A percentile compares a stretch with the other conserved stretches of the same genome.
These are phyloP conservation scores for Aegilops umbellulata DNA, from an alignment of 176 grass and related monocot genomes.

Conservation along the genomic window DNA sequence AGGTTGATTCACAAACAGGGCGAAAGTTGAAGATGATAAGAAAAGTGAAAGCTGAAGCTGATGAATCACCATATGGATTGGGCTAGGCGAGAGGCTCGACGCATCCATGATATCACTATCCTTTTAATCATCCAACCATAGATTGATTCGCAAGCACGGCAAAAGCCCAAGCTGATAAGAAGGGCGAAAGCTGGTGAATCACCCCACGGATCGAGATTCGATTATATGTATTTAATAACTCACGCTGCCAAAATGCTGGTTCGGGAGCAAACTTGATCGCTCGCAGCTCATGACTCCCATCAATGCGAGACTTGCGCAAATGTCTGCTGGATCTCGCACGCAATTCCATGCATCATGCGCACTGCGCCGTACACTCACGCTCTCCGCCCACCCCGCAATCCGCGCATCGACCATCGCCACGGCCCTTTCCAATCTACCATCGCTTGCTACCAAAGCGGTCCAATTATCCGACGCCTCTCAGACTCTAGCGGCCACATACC, in stretches of 20 bases:
- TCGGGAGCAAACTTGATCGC: not conserved
- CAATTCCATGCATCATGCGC: slow-evolving; percentile 38
- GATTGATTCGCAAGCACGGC: too few species aligned
- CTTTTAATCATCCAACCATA: too few species aligned
- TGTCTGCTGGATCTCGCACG: slow-evolving; percentile 43
- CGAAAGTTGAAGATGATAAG: too few species aligned
- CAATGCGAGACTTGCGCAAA: slow-evolving; percentile 14
- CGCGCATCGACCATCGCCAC: slow-evolving; percentile 34
- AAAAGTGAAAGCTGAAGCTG: too few species aligned
- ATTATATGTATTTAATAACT: not conserved
- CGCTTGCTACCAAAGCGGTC: not conserved
- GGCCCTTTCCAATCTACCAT: not conserved
- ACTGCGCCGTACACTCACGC: slow-evolving; percentile 12
- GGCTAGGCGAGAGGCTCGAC: too few species aligned
- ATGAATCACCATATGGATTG: not conserved
- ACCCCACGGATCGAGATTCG: not conserved
- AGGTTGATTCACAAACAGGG: too few species aligned
- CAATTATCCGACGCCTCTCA: not conserved
- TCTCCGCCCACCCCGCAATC: not conserved
- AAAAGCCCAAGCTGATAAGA: too few species aligned
- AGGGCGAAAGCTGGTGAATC: too few species aligned
- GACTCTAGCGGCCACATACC: not conserved
- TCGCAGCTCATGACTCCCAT: slow-evolving; percentile 31
- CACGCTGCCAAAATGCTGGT: slow-evolving; percentile 21
- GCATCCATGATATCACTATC: too few species aligned